phyloP scores from a whole-genome alignment of 2,329 filamentous ascomycete genomes.

The Claviceps spartinae region DNA sequence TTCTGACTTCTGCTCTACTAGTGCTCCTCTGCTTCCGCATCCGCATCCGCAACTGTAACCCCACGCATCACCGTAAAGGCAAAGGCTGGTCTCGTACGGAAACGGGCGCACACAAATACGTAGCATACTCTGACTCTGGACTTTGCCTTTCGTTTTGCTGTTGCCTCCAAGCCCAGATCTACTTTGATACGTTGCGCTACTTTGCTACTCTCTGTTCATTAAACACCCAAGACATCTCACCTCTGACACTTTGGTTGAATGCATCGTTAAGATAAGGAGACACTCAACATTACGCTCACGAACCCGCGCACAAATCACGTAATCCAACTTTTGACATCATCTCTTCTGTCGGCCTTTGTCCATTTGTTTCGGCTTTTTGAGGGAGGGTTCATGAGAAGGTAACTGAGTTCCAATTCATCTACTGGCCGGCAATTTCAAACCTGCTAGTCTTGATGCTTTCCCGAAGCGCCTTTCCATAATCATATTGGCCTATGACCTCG shows the following conservation, averaged over 20 bases:
- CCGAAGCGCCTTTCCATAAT: not conserved
- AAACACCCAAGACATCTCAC: not conserved
- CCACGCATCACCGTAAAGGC: not conserved
- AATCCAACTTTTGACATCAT: not conserved
- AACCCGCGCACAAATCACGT: not conserved
- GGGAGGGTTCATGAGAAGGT: not conserved
- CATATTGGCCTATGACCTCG: not conserved
- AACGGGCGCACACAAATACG: too few species aligned
- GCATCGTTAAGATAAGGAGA: not conserved
- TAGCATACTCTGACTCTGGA: not conserved
- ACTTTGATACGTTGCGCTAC: not conserved
- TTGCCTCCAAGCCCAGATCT: not conserved
- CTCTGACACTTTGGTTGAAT: not conserved
- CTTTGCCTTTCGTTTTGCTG: not conserved
- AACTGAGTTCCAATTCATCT: not conserved
- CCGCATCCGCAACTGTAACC: not conserved
- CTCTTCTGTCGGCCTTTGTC: too few species aligned
- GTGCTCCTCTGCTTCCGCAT: not conserved
- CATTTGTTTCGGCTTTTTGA: not conserved
- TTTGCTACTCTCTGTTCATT: not conserved
- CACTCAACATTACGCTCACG: not conserved
- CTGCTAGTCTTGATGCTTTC: not conserved
- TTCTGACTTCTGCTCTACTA: too few species aligned
- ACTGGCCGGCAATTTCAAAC: not conserved
- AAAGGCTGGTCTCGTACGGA: not conserved